Evolutionary conservation across 306 rosid genomes (phyloP).

Genomic region (Cucumis sativus): Cucumber_9930_V3 NC_026655.2:20800001-20800500

Average conservation of each 20-base stretch:
- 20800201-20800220: neutral
- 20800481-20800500: neutral
- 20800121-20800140: too few relatives aligned
- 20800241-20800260: slow-evolving; percentile 2
- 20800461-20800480: neutral
- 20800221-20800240: neutral
- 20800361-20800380: neutral
- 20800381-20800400: neutral
- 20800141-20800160: too few relatives aligned
- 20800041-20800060: too few relatives aligned
- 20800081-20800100: neutral
- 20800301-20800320: neutral
- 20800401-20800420: neutral
- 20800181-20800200: neutral
- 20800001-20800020: too few relatives aligned
- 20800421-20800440: neutral
- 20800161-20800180: too few relatives aligned
- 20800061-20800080: neutral
- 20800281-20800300: slow-evolving; percentile 1
- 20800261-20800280: neutral
- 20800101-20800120: too few relatives aligned
- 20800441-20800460: neutral
- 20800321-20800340: neutral
- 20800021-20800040: too few relatives aligned
- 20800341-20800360: neutral